Conservation (phyloP, 768 basidiomycete genomes). For the Hemileccinum rubropunctum region DNA sequence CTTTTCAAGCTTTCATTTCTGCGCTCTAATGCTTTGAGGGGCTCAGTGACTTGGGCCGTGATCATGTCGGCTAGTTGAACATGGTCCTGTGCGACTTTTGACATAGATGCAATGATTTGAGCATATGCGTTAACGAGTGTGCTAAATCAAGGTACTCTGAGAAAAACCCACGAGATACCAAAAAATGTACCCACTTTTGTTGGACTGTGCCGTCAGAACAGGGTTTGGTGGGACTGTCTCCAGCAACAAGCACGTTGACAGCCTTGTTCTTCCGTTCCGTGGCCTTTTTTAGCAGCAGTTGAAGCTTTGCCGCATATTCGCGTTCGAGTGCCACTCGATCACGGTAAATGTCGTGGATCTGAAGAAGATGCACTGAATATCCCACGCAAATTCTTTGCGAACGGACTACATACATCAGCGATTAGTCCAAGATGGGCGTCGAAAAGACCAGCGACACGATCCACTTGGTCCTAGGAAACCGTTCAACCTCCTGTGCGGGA, state of each 20-base stretch:
- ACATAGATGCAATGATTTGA: constrained; percentile 60
- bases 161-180: neutral
- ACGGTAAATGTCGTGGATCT: constrained; percentile 74
- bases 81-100: constrained; percentile 66
- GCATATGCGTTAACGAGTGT: constrained; percentile 72
- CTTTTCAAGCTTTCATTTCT: constrained; percentile 65
- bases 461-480: constrained; percentile 63
- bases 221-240: constrained; percentile 63
- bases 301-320: constrained; percentile 75
- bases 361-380: constrained; percentile 1
- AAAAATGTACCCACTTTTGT: constrained; percentile 46
- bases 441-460: constrained; percentile 53
- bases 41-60: constrained; percentile 58
- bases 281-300: constrained; percentile 61
- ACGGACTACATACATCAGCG: constrained; percentile 49
- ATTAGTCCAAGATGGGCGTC: constrained; percentile 66
- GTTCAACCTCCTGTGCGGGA: constrained; percentile 7
- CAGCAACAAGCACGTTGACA: constrained; percentile 54
- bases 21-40: constrained; percentile 56
- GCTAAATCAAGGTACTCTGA: constrained; percentile 38
- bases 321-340: constrained; percentile 69
- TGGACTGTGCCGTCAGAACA: constrained; percentile 51
- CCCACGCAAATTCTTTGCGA: neutral
- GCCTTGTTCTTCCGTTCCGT: constrained; percentile 68
- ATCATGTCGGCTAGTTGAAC: constrained; percentile 61